Conservation (phyloP, 1,284 basidiomycete species). For the Wolfiporia cocos region DNA sequence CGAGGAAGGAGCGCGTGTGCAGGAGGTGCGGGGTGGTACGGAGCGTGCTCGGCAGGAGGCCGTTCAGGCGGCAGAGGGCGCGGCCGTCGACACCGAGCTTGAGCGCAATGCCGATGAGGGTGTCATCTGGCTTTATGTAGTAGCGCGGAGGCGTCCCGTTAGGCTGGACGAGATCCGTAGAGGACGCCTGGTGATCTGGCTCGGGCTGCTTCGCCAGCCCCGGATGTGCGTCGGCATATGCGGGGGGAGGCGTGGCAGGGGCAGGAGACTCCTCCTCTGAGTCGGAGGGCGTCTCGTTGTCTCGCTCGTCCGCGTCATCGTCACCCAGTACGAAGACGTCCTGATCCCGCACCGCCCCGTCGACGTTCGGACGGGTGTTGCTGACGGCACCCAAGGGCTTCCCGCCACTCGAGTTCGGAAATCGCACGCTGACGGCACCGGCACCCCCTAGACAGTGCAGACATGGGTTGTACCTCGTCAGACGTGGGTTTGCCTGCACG, state of each 20-base stretch:
- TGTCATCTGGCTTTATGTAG: constrained; percentile 55
- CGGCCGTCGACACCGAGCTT: constrained; percentile 53
- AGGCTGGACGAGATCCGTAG: neutral
- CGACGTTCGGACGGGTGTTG: constrained; percentile 32
- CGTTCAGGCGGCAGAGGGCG: constrained; percentile 57
- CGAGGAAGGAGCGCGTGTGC: constrained; percentile 58
- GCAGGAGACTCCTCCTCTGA: constrained; percentile 1
- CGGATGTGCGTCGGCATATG: constrained; percentile 1
- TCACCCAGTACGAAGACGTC: constrained; percentile 61
- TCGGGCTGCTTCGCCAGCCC: neutral
- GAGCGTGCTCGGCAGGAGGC: constrained; percentile 57
- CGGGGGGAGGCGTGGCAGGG: constrained; percentile 7
- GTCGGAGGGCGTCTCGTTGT: constrained; percentile 29
- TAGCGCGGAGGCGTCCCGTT: constrained; percentile 37
- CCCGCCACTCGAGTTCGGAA: too few species aligned
- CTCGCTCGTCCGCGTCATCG: constrained; percentile 46
- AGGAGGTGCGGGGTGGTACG: constrained; percentile 68
- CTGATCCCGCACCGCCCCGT: constrained; percentile 49
- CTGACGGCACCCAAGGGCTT: neutral
- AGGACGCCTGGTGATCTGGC: neutral
- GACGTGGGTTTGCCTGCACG: constrained; percentile 46
- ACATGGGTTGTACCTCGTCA: constrained; percentile 59
- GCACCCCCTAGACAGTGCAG: constrained; percentile 56
- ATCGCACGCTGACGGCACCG: constrained; percentile 32
- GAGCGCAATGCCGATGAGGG: constrained; percentile 60